phyloP scores from a whole-genome alignment of 371 early-diverging fungal genomes.

The Paraphysoderma sedebokerense region DNA sequence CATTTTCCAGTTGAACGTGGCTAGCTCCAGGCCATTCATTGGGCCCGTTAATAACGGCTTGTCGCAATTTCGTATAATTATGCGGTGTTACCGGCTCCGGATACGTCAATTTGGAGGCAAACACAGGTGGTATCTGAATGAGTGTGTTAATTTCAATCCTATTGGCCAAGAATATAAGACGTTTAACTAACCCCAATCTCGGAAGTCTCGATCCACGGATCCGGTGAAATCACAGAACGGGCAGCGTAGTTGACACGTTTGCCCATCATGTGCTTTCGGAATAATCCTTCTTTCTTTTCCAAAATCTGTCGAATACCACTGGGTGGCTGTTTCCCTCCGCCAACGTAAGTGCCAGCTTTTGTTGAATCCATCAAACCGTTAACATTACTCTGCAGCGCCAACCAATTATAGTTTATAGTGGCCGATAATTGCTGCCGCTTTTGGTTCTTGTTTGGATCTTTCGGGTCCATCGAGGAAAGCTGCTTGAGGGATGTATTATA shows the following conservation, averaged over 20 bases:
- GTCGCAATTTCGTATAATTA: conserved; percentile 80
- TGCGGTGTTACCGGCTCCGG: conserved; percentile 96
- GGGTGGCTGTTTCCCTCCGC: conserved; percentile 37
- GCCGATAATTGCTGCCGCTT: no score
- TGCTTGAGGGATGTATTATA: no score
- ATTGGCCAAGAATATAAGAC: not conserved
- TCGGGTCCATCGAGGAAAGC: no score
- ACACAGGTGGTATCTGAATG: conserved; percentile 85
- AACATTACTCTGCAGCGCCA: conserved; percentile 72
- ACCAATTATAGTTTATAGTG: conserved; percentile 40
- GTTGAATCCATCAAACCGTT: conserved; percentile 87
- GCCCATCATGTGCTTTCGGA: conserved; percentile 99
- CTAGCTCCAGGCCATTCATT: conserved; percentile 96
- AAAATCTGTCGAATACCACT: conserved; percentile 56
- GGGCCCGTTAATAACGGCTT: conserved; percentile 98
- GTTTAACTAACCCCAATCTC: conserved; percentile 95
- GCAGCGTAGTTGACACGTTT: conserved; percentile 99
- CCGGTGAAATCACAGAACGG: conserved; percentile 99
- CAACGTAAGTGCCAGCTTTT: conserved; percentile 39
- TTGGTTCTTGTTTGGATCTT: no score
- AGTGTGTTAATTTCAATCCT: not conserved
- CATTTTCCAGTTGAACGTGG: conserved; percentile 85
- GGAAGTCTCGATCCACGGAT: conserved; percentile 94
- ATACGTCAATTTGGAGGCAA: conserved; percentile 93
- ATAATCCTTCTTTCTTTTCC: conserved; percentile 99